Conservation (phyloP, 345 rosid genomes). For the Aquilaria sinensis region DNA sequence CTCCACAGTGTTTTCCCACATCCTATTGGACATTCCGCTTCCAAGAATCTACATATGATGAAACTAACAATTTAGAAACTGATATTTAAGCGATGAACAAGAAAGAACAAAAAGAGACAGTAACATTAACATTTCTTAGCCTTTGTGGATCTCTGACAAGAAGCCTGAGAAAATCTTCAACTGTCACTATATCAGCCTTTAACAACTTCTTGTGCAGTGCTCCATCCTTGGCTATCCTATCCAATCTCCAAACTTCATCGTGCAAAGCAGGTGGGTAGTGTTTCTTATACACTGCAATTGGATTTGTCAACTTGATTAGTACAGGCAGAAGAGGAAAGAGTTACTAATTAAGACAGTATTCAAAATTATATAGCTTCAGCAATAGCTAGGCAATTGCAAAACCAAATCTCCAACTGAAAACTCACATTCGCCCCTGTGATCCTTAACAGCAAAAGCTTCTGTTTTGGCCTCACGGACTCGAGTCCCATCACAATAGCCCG, state of each 20-base stretch:
- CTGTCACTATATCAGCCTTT: constrained; percentile 49
- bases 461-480: constrained; percentile 82
- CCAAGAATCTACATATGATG: constrained; percentile 57
- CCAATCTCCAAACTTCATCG: constrained; percentile 97
- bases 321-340: constrained; percentile 3
- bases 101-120: constrained; percentile 4
- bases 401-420: constrained; percentile 6
- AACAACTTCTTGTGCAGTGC: constrained; percentile 82
- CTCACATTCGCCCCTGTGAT: constrained; percentile 96
- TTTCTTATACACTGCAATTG: constrained; percentile 78
- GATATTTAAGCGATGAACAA: background rate
- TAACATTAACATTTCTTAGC: constrained; percentile 56
- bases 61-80: background rate
- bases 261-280: constrained; percentile 90
- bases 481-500: constrained; percentile 46
- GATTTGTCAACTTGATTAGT: background rate
- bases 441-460: constrained; percentile 90
- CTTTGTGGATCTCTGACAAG: constrained; percentile 67
- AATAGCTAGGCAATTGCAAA: constrained; percentile 7
- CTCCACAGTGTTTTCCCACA: constrained; percentile 96
- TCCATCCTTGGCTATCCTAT: constrained; percentile 94
- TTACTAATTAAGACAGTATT: background rate
- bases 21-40: constrained; percentile 94
- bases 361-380: background rate
- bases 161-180: constrained; percentile 84